Conservation (phyloP, 495 filamentous ascomycete species). For the Thozetella sp. region DNA sequence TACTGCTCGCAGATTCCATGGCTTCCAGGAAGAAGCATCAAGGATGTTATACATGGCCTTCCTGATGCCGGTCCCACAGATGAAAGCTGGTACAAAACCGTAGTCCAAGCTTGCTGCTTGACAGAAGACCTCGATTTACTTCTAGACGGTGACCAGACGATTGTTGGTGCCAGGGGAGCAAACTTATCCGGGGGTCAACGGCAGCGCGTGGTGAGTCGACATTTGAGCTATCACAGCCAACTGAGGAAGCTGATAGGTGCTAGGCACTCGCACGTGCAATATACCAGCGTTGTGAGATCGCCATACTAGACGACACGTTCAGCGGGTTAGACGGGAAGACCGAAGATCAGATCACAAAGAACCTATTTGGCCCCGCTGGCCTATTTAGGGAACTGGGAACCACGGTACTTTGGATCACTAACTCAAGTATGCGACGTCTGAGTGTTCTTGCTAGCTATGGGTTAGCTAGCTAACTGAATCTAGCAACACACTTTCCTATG, state of each 20-base stretch:
- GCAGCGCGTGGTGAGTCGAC: constrained; percentile 48
- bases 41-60: constrained; percentile 38
- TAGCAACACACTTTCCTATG: constrained; percentile 16
- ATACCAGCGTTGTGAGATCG: constrained; percentile 25
- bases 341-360: constrained; percentile 32
- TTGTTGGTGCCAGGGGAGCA: constrained; percentile 62
- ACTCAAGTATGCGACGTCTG: constrained; percentile 19
- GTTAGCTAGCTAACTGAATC: not conserved
- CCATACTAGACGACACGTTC: constrained; percentile 39
- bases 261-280: constrained; percentile 36
- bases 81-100: constrained; percentile 54
- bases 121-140: constrained; percentile 54
- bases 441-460: not conserved
- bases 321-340: constrained; percentile 37
- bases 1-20: constrained; percentile 47
- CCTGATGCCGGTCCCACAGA: constrained; percentile 42
- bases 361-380: constrained; percentile 39
- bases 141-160: constrained; percentile 54
- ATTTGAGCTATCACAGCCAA: not conserved
- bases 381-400: constrained; percentile 29
- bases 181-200: constrained; percentile 65
- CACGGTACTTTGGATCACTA: constrained; percentile 42
- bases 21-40: constrained; percentile 60
- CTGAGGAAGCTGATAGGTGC: not conserved
- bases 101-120: constrained; percentile 59